Evolutionary conservation across 768 basidiomycete genomes (phyloP).

Genomic region (Dentipellis fragilis): DNA sequence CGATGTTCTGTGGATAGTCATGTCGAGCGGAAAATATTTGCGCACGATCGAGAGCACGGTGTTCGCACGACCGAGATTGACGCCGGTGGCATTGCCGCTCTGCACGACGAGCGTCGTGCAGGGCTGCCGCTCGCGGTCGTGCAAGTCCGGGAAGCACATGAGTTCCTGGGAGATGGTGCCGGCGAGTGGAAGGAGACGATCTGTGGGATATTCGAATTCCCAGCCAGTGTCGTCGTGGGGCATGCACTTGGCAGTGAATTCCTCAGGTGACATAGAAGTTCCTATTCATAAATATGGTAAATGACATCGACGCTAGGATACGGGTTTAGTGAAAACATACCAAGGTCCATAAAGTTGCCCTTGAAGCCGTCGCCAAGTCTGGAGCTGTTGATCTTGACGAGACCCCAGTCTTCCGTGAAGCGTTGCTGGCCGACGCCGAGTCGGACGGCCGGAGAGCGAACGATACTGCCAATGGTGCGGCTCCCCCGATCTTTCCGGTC

Average conservation of each 20-base stretch:
- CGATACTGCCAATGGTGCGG: neutral
- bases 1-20: neutral
- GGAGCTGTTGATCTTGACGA: neutral
- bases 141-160: neutral
- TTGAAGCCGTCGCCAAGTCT: slow-evolving; percentile 1
- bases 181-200: neutral
- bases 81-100: slow-evolving; percentile 11
- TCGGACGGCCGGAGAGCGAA: neutral
- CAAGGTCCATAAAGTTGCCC: slow-evolving; percentile 9
- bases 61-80: slow-evolving; percentile 15
- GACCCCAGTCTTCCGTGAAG: slow-evolving; percentile 10
- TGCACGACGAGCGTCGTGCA: slow-evolving; percentile 11
- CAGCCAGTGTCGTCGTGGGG: neutral
- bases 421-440: neutral
- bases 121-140: neutral
- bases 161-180: neutral
- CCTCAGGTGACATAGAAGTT: neutral
- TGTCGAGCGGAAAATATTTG: slow-evolving; percentile 3
- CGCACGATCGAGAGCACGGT: slow-evolving; percentile 12
- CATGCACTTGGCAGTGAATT: neutral
- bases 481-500: neutral
- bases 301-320: slow-evolving; percentile 1
- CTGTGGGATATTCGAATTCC: slow-evolving; percentile 1
- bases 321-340: slow-evolving; percentile 9
- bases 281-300: slow-evolving; percentile 7